Base-by-base conservation (phyloP, 2,329 filamentous ascomycete species). In the Claviceps maximensis region DNA sequence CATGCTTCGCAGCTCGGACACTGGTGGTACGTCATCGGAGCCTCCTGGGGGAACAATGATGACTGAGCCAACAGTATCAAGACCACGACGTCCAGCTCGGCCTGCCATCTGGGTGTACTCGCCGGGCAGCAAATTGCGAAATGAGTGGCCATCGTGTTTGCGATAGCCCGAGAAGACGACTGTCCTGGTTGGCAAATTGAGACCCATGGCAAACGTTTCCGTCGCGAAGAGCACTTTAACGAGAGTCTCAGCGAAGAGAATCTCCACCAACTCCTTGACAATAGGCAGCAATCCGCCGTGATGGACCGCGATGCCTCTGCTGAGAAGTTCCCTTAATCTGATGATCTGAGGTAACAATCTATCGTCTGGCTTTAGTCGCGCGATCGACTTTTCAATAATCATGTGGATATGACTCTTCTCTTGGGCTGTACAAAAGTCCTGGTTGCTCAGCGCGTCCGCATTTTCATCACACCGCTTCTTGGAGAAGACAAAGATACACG, bases 91-190 rank as follows among this genome's bases (percentile, higher is more conserved):
- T 49, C 93, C 93, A 51, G 93, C 93, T 71, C 93, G 81, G 36
- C 93, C 93, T 25, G 93, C 91, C 93, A 98, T 98, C 62, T 98
- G 93, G 1, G 93, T 98, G 65, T 98, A 98, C 66, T 98, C 93
- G 17, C 93, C 93, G 0, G 93, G 90, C 0, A 95, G 75, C 0
- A 98, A 75, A 64, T 96, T 93, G 58, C 93, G 79, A 72, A 97
- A 97, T 4, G 82, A 81, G 60, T 93, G 87, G 6, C 93, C 93
- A 63, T 98, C 93, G 59, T 96, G 91, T 67, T 98, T 98, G 50
- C 93, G 83, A 68, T 93, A 95, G 10, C 93, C 93, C 12, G 93
- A 97, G 68, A 98, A 98, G 2, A 97, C 91, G 0, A 98, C 93
- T 0, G 93, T 98, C 58, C 93, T 80, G 1, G 93, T 98, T 0